A percentile compares a stretch with the other conserved stretches of the same genome.
These are phyloP conservation scores for Oldenlandia corymbosa DNA, from an alignment of 257 asterid genomes.

Conservation along the genomic window DNA sequence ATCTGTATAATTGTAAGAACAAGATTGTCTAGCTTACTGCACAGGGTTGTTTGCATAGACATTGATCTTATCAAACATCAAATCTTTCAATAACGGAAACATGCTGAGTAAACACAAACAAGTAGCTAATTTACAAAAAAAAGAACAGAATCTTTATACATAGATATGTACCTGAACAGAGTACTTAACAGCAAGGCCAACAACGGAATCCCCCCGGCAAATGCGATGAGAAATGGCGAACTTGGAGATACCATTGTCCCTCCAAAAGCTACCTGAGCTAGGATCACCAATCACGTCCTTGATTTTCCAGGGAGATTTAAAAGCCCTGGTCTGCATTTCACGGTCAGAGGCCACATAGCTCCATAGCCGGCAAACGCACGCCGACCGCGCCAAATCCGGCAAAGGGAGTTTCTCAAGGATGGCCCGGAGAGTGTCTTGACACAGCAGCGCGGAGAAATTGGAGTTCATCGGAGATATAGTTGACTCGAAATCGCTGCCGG, in stretches of 20 bases:
- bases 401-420: slow-evolving; percentile 61
- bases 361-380: slow-evolving; percentile 84
- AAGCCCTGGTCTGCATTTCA: slow-evolving; percentile 64
- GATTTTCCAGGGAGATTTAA: slow-evolving; percentile 81
- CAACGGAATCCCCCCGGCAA: slow-evolving; percentile 61
- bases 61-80: no score
- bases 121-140: neutral
- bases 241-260: slow-evolving; percentile 70
- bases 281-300: slow-evolving; percentile 74
- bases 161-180: slow-evolving; percentile 65
- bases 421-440: slow-evolving; percentile 76
- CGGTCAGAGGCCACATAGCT: slow-evolving; percentile 67
- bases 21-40: no score
- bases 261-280: slow-evolving; percentile 79
- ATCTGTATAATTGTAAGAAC: no score
- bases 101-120: no score
- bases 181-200: slow-evolving; percentile 94
- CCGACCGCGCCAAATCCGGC: slow-evolving; percentile 74
- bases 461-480: slow-evolving; percentile 82
- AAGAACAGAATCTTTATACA: no score
- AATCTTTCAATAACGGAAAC: no score
- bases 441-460: slow-evolving; percentile 63
- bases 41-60: no score
- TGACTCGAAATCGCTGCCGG: slow-evolving; percentile 2
- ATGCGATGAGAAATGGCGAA: slow-evolving; percentile 84